Conservation (phyloP, 2,329 filamentous ascomycete species). For the Beauveria varroae region DNA sequence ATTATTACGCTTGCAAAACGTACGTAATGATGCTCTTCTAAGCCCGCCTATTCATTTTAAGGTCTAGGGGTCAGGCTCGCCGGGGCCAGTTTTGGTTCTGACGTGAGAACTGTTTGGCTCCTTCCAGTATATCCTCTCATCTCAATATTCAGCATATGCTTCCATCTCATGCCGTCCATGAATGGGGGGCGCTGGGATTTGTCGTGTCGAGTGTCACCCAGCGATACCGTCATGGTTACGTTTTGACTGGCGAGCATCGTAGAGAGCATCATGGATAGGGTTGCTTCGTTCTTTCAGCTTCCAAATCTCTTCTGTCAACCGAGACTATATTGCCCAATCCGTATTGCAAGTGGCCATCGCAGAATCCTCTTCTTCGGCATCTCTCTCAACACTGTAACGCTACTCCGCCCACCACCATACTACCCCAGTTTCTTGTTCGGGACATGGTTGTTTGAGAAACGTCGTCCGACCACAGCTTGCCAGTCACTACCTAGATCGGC, state of each 20-base stretch:
- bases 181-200: no score
- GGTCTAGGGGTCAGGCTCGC: neutral
- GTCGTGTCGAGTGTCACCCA: neutral
- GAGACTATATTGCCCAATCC: neutral
- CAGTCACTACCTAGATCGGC: neutral
- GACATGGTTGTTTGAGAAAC: neutral
- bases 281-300: neutral
- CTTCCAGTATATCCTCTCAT: neutral
- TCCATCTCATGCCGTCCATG: neutral
- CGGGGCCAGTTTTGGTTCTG: slow-evolving; percentile 5
- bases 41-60: neutral
- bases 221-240: neutral
- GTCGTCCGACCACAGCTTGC: neutral
- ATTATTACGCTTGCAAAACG: neutral
- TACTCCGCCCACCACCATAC: neutral
- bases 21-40: neutral
- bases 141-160: neutral
- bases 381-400: neutral
- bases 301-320: neutral
- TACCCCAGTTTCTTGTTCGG: slow-evolving; percentile 2
- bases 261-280: neutral
- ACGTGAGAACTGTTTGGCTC: neutral
- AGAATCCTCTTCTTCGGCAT: neutral
- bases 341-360: neutral
- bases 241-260: neutral